Base-by-base conservation (phyloP, 2,329 filamentous ascomycete species). In the Endothia cerciana region DNA sequence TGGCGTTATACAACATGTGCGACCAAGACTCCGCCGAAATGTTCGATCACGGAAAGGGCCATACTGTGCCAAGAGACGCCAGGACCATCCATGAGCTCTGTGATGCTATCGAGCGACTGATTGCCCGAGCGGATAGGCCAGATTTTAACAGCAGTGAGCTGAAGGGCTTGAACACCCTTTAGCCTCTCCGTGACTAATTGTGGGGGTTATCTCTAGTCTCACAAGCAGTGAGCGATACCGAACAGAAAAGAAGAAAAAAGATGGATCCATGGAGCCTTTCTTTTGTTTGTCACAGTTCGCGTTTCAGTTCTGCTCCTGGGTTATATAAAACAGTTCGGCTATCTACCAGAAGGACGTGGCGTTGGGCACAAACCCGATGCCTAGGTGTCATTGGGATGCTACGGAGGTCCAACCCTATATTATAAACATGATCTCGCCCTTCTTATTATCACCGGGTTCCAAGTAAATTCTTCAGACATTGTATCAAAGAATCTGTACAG, bases 11-110 rank as follows among this genome's bases (percentile, higher is more conserved):
- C 70, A 80, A 79, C 63, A 73, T 81, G 40, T 82, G 80, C 60
- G 76, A 81, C 62, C 72, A 74, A 7, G 77, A 80, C 45, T 77
- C 71, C 1, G 78, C 78, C 0, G 75, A 76, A 56, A 70, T 82
- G 5, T 81, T 81, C 41, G 80, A 82, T 58, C 78, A 81, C 60
- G 79, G 77, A 0, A 78, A 78, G 40, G 80, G 80, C 0, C 80
- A 82, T 69, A 75, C 75, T 2, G 70, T 82, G 10, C 80, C 80
- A 7, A 71, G 75, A 17, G 73, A 72, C 55, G 71, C 72, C 51
- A 70, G 73, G 30, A 77, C 75, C 1, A 69, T 78, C 10, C 69
- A 69, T 13, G 77, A 80, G 59, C 71, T 79, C n/a, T 58, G 55
- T 58, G 55, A 58, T 25, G 55, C 55, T 1, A 40, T 58, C 33